Evolutionary conservation across 441 rosid species (phyloP).

Genomic region (Croton setiger): DNA sequence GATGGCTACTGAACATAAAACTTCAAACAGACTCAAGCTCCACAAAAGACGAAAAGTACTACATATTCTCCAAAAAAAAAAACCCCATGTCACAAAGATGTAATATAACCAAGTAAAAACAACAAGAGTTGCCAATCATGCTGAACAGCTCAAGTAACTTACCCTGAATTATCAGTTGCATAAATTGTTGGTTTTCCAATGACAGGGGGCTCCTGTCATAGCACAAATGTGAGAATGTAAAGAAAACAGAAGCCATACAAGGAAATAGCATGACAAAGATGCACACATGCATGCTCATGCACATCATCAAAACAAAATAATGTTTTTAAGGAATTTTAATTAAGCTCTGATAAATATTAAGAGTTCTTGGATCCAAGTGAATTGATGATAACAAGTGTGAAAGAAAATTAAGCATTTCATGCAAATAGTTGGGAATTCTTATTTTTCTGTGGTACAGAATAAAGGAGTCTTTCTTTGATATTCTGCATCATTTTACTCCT

Average conservation of each 20-base stretch:
- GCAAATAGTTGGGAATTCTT: not conserved
- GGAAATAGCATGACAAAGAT: not conserved
- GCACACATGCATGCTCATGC: not conserved
- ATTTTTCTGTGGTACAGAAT: not conserved
- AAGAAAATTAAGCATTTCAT: not conserved
- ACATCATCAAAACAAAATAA: not conserved
- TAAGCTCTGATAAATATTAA: not conserved
- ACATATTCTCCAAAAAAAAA: not conserved
- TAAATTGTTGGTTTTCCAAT: slow-evolving; percentile 80
- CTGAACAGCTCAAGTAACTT: slow-evolving; percentile 28
- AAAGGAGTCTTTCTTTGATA: not conserved
- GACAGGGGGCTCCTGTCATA: slow-evolving; percentile 82
- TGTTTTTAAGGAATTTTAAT: not conserved
- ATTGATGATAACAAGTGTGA: not conserved
- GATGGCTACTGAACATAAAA: not conserved
- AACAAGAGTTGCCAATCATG: slow-evolving; percentile 1
- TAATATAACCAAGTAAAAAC: not conserved
- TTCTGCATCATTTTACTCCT: not conserved
- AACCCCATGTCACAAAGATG: not conserved
- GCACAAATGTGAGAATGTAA: not conserved
- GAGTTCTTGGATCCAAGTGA: slow-evolving; percentile 3
- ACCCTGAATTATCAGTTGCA: slow-evolving; percentile 63
- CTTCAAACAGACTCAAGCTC: not conserved
- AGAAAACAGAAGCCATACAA: not conserved
- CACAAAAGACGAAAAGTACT: not conserved